Evolutionary conservation across 257 asterid genomes (phyloP).

Genomic region (Handroanthus guayacan): DNA sequence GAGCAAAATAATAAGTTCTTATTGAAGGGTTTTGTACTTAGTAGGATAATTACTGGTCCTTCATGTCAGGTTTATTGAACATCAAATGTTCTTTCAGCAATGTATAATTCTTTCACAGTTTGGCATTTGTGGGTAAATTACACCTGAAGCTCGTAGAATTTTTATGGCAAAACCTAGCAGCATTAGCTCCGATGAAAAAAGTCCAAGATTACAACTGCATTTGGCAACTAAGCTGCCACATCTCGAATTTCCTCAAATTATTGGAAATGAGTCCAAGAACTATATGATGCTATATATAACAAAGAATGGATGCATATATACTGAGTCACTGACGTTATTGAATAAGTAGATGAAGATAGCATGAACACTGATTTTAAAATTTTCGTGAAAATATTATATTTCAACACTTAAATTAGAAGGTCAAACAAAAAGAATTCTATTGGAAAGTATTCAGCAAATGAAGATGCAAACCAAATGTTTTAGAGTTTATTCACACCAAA

Average conservation of each 20-base stretch:
- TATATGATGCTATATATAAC: not conserved
- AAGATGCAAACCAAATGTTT: slow-evolving; percentile 3
- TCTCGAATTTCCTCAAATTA: not conserved
- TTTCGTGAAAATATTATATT: not conserved
- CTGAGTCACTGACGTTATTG: not conserved
- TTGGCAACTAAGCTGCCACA: slow-evolving; percentile 17
- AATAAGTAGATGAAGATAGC: not conserved
- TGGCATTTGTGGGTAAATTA: not conserved
- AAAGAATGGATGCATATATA: not conserved
- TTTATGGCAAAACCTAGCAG: not conserved
- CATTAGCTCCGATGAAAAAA: not conserved
- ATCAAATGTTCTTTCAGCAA: not conserved
- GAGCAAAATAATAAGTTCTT: not conserved
- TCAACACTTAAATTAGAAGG: not conserved
- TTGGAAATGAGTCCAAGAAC: not conserved
- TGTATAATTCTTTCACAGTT: not conserved
- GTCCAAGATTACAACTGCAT: not conserved
- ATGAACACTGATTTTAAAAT: not conserved
- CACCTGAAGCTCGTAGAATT: slow-evolving; percentile 19
- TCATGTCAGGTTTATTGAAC: not conserved
- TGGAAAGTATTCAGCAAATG: not conserved
- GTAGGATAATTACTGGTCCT: not conserved
- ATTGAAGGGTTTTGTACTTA: not conserved
- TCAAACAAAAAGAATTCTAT: not conserved
- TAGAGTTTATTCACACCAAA: not conserved